These are phyloP conservation scores for Cercophora scortea DNA, from an alignment of 495 filamentous ascomycete genomes.

Conservation along the genomic window DNA sequence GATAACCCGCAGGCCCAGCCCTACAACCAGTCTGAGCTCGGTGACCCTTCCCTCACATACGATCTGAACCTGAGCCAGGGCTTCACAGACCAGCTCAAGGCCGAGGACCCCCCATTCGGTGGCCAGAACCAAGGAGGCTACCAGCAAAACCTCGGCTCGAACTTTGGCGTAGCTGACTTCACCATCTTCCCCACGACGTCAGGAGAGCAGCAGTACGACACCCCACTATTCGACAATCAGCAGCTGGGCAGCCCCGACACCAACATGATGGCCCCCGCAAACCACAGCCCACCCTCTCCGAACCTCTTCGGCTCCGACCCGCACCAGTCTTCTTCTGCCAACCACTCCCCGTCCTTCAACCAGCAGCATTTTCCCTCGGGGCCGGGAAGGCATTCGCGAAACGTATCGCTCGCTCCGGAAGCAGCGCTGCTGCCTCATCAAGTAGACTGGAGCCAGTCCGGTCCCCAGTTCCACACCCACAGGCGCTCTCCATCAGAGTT, in stretches of 20 bases:
- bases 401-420: conserved; percentile 73
- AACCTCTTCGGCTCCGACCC: conserved; percentile 59
- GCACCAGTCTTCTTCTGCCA: conserved; percentile 46
- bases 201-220: conserved; percentile 37
- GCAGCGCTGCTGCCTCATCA: conserved; percentile 63
- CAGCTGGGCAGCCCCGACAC: conserved; percentile 50
- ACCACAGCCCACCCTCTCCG: conserved; percentile 56
- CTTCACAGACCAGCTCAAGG: conserved; percentile 29
- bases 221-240: conserved; percentile 44
- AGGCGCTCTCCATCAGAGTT: conserved; percentile 82
- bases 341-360: conserved; percentile 49
- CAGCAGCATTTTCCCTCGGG: conserved; percentile 49
- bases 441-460: conserved; percentile 59
- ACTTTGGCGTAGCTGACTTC: conserved; percentile 42
- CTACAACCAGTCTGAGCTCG: conserved; percentile 25
- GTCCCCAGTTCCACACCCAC: conserved; percentile 65
- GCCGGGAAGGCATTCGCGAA: conserved; percentile 58
- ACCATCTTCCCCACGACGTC: conserved; percentile 39
- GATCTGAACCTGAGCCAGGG: conserved; percentile 32
- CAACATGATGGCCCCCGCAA: conserved; percentile 60
- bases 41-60: conserved; percentile 27
- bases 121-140: conserved; percentile 12
- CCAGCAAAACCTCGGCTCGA: conserved; percentile 23
- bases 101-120: conserved; percentile 27
- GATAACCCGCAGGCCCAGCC: conserved; percentile 31